Percentiles rank a stretch among this genome's conserved stretches.
Conservation (phyloP, 371 early-diverging fungal species). For the Fennellomyces sp. region DNA sequence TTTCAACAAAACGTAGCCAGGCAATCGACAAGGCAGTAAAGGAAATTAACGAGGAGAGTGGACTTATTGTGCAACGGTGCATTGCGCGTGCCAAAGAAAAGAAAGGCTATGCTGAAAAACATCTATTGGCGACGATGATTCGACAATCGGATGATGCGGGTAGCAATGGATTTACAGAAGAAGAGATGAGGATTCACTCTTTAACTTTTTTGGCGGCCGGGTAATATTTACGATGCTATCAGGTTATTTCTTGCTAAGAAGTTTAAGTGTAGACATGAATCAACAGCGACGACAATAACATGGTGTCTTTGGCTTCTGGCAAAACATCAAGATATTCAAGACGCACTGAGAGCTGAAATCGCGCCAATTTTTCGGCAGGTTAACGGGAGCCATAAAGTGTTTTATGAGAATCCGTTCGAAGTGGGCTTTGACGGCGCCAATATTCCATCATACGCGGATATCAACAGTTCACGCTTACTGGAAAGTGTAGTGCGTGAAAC, state of each 20-base stretch:
- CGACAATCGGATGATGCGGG: slow-evolving; percentile 35
- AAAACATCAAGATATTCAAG: slow-evolving; percentile 43
- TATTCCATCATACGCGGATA: slow-evolving; percentile 43
- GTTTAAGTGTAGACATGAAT: slow-evolving; percentile 59
- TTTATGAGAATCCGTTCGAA: not conserved
- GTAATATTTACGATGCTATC: slow-evolving; percentile 26
- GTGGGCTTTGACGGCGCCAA: not conserved
- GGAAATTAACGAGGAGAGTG: slow-evolving; percentile 43
- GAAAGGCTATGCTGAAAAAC: slow-evolving; percentile 20
- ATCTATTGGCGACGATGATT: slow-evolving; percentile 40
- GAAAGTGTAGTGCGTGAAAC: slow-evolving; percentile 57
- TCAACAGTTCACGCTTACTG: slow-evolving; percentile 46
- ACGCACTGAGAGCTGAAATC: slow-evolving; percentile 47
- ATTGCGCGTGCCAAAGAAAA: slow-evolving; percentile 21
- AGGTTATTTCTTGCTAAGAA: too few relatives aligned
- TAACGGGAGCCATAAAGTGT: not conserved
- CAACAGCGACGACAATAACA: slow-evolving; percentile 54
- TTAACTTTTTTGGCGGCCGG: slow-evolving; percentile 40
- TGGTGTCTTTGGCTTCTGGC: slow-evolving; percentile 61
- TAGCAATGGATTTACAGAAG: slow-evolving; percentile 28
- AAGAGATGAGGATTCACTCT: slow-evolving; percentile 26
- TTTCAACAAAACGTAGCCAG: slow-evolving; percentile 42
- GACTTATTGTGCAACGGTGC: slow-evolving; percentile 41
- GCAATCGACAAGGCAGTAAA: not conserved
- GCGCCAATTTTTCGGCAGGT: slow-evolving; percentile 14